A percentile compares a stretch with the other conserved stretches of the same genome.
phyloP scores from a whole-genome alignment of 2,329 filamentous ascomycete genomes.

The Cladophialophora immunda region DNA sequence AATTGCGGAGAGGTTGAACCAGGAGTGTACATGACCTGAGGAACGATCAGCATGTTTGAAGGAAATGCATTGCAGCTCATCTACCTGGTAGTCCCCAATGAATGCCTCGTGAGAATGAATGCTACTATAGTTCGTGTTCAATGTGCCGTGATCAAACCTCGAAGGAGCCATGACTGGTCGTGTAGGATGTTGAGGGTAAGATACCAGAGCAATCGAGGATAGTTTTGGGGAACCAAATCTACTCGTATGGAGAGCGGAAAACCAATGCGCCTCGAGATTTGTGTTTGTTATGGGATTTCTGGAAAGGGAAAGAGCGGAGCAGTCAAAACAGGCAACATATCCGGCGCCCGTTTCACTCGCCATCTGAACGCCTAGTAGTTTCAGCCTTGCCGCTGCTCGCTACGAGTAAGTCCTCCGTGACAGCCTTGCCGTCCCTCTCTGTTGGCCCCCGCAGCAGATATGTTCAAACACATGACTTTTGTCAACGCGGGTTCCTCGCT shows the following conservation, averaged over 20 bases:
- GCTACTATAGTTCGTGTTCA: slow-evolving; percentile 41
- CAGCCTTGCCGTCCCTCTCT: neutral
- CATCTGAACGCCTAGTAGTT: neutral
- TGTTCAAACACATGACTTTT: neutral
- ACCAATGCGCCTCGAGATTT: slow-evolving; percentile 6
- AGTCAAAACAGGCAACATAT: slow-evolving; percentile 10
- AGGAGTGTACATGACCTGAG: slow-evolving; percentile 42
- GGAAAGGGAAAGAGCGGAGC: slow-evolving; percentile 14
- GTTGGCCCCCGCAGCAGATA: neutral
- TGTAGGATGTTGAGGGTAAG: slow-evolving; percentile 17
- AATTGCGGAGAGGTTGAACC: slow-evolving; percentile 40
- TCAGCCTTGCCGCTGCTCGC: neutral
- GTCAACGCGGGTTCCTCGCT: neutral
- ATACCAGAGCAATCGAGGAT: slow-evolving; percentile 29
- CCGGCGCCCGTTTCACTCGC: neutral
- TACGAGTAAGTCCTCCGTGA: neutral
- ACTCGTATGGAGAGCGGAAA: neutral
- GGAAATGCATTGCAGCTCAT: neutral
- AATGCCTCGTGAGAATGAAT: slow-evolving; percentile 42
- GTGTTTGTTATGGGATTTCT: slow-evolving; percentile 20
- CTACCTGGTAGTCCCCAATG: slow-evolving; percentile 40
- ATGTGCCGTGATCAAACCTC: slow-evolving; percentile 39
- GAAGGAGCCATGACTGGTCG: slow-evolving; percentile 31
- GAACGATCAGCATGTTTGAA: neutral
- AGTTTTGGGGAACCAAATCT: slow-evolving; percentile 5